Percentiles rank a stretch among this genome's conserved stretches.
Conservation (phyloP, 805 yeast species). For the Nakazawaea holstii region DNA sequence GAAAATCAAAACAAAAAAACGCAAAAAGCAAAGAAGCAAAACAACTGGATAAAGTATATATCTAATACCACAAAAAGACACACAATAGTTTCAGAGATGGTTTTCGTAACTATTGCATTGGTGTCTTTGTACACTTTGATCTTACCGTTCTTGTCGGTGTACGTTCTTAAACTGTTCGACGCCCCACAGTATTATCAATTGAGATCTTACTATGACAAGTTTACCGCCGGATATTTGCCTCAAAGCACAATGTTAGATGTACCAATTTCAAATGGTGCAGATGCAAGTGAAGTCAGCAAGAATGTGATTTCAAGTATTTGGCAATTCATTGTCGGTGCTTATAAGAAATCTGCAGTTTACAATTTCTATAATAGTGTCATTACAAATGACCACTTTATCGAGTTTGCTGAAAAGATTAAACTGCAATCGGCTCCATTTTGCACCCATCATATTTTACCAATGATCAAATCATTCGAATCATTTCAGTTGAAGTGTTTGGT, state of each 20-base stretch:
- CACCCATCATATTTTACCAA: slow-evolving; percentile 1
- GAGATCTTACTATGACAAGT: slow-evolving; percentile 2
- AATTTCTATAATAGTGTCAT: neutral
- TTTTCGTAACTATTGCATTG: slow-evolving; percentile 1
- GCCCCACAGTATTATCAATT: slow-evolving; percentile 3
- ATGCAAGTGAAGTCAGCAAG: neutral
- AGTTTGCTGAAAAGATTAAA: neutral
- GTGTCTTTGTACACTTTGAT: neutral
- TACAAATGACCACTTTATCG: neutral
- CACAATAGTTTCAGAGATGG: neutral
- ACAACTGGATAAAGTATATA: neutral
- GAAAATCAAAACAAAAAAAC: no score
- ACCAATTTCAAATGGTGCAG: neutral
- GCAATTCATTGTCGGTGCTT: neutral
- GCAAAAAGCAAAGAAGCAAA: neutral
- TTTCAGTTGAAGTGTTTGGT: neutral
- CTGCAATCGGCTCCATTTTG: slow-evolving; percentile 1
- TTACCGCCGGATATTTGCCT: neutral
- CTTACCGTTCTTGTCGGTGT: slow-evolving; percentile 4
- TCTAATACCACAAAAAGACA: no score
- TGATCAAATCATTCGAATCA: neutral
- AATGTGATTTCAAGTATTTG: neutral
- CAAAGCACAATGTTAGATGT: neutral
- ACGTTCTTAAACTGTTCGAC: slow-evolving; percentile 1
- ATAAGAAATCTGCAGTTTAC: neutral